Percentiles rank a stretch among this genome's conserved stretches.
Conservation (phyloP, 495 filamentous ascomycete species). For the Talaromyces trachyspermus region DNA sequence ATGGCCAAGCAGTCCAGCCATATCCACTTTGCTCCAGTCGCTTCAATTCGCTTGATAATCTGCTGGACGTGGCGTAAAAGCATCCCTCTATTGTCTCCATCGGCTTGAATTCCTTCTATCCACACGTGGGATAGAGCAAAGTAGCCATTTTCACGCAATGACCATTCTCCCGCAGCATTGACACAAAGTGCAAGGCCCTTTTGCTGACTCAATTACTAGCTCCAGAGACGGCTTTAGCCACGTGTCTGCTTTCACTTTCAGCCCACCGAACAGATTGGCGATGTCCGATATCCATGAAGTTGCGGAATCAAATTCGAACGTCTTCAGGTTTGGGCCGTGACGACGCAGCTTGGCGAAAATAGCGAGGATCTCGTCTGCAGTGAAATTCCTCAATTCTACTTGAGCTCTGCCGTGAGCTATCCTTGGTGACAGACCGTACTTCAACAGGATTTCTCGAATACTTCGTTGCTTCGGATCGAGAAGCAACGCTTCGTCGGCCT, state of each 20-base stretch:
- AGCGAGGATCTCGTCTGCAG: background rate
- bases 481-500: background rate
- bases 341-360: background rate
- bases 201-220: background rate
- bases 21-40: background rate
- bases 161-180: background rate
- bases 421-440: background rate
- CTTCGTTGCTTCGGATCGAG: background rate
- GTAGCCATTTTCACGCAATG: background rate
- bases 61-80: background rate
- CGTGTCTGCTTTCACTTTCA: too few species aligned
- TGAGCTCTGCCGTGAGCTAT: background rate
- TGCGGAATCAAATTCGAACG: background rate
- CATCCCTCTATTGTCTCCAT: background rate
- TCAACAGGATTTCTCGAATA: background rate
- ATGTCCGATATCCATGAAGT: background rate
- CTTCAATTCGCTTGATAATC: background rate
- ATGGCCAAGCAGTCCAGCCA: background rate
- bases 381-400: background rate
- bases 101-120: constrained; percentile 2
- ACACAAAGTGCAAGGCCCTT: background rate
- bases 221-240: background rate
- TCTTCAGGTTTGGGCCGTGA: background rate
- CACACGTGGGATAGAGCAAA: background rate
- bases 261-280: background rate